A percentile compares a stretch with the other conserved stretches of the same genome.
These are phyloP conservation scores for Acacia melanoxylon DNA, from an alignment of 306 rosid genomes.

Conservation along the genomic window DNA sequence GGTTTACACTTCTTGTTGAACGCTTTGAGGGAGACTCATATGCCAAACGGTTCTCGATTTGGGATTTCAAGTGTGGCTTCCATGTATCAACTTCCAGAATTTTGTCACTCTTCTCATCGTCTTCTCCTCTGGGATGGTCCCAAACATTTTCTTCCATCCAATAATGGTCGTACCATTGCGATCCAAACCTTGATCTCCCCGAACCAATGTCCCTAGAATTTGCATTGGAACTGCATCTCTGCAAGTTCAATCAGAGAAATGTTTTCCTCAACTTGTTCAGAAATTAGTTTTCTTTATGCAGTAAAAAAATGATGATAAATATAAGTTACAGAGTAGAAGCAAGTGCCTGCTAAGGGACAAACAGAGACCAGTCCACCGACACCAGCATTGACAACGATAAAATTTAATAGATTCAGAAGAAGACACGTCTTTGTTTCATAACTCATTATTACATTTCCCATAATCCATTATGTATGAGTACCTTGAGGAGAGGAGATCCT, in stretches of 20 bases:
- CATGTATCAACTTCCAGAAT: conserved; percentile 97
- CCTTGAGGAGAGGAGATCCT: conserved; percentile 75
- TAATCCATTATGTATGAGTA: conserved; percentile 16
- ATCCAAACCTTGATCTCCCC: conserved; percentile 40
- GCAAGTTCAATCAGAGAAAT: conserved; percentile 28
- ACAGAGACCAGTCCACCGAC: not conserved
- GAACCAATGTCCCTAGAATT: conserved; percentile 48
- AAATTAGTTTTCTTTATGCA: not conserved
- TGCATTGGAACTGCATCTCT: conserved; percentile 90
- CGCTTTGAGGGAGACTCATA: conserved; percentile 64
- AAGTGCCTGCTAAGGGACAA: not conserved
- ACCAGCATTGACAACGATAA: not conserved
- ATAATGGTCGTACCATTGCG: conserved; percentile 67
- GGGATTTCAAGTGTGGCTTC: conserved; percentile 74
- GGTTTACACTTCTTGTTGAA: conserved; percentile 43
- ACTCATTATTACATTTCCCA: not conserved
- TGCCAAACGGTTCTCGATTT: conserved; percentile 27
- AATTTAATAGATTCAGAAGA: not conserved
- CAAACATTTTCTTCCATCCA: conserved; percentile 79
- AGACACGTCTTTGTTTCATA: not conserved
- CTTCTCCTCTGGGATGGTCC: conserved; percentile 36
- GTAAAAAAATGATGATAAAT: not conserved
- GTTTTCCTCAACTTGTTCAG: not conserved
- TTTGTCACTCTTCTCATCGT: conserved; percentile 71
- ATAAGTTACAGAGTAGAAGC: not conserved